Evolutionary conservation across 2,329 filamentous ascomycete species (phyloP).

Genomic region (Diaporthe ampelina): DNA sequence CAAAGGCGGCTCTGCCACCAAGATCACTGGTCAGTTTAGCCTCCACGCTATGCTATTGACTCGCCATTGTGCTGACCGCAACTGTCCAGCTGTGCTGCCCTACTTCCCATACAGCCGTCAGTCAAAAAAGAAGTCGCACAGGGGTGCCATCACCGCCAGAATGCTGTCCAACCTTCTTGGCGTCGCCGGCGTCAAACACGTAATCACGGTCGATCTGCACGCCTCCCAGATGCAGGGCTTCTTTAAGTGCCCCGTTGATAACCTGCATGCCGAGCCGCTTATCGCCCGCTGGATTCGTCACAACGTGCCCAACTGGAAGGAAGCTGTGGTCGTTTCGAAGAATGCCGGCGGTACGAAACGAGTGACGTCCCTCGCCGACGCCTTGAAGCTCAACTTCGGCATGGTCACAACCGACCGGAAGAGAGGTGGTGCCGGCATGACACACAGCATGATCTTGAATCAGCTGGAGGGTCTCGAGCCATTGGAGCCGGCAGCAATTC

Average conservation of each 20-base stretch:
- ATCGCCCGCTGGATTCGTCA: slow-evolving; percentile 95
- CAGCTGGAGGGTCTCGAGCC: slow-evolving; percentile 73
- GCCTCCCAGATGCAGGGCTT: slow-evolving; percentile 99
- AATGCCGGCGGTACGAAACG: slow-evolving; percentile 98
- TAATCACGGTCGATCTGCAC: slow-evolving; percentile 97
- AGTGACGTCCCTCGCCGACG: slow-evolving; percentile 95
- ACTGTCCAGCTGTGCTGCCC: slow-evolving; percentile 79
- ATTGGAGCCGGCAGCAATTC: slow-evolving; percentile 40
- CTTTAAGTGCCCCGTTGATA: slow-evolving; percentile 97
- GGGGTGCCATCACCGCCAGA: slow-evolving; percentile 94
- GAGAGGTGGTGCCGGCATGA: slow-evolving; percentile 73
- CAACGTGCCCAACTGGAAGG: slow-evolving; percentile 88
- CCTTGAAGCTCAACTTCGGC: slow-evolving; percentile 96
- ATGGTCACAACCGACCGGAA: slow-evolving; percentile 90
- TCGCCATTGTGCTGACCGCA: slow-evolving; percentile 22
- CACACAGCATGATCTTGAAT: slow-evolving; percentile 82
- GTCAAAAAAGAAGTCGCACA: slow-evolving; percentile 98
- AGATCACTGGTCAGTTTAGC: slow-evolving; percentile 81
- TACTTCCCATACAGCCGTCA: slow-evolving; percentile 99
- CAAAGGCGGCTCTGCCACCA: slow-evolving; percentile 97
- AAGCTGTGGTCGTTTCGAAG: slow-evolving; percentile 97
- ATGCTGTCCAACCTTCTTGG: slow-evolving; percentile 97
- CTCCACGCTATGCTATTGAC: slow-evolving; percentile 14
- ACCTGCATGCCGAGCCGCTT: slow-evolving; percentile 94
- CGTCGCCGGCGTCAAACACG: slow-evolving; percentile 95